Base-by-base conservation (phyloP, 2,329 filamentous ascomycete species). In the Cladosporium halotolerans region DNA sequence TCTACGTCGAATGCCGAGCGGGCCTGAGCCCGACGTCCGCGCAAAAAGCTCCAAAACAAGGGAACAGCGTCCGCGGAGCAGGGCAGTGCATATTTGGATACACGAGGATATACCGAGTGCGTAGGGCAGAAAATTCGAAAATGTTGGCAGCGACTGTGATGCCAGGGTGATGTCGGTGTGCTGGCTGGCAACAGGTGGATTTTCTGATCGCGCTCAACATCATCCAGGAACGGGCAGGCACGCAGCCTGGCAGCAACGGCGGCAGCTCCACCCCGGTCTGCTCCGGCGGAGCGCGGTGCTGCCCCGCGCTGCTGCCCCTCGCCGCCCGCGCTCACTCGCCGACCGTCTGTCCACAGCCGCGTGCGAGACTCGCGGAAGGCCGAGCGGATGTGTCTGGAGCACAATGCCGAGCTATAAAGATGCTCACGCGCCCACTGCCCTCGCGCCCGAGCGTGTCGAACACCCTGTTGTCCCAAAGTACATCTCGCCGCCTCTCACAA, bases 321-420 rank as follows among this genome's bases (percentile, higher is more conserved):
- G 13, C 16, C 36, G 36, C 36, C 16, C 36, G 36, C 16, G 13
- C 36, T 14, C 36, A 39, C 8, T 39, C 36, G 36, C 36, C 36
- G 36, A 39, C 36, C 36, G 16, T 39, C n/a, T 14, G 36, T 14
- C 8, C 2, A 8, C n/a, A 14, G 36, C 23, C 23, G 23, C 23
- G 23, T 28, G 23, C 7, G 3, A 28, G 23, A 28, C 3, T 28
- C 23, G 23, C 23, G 23, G 5, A 14, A n/a, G 40, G 48, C 40
- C 48, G 48, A 51, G 39, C 47, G 48, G 38, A 16, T 33, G 7
- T 44, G 40, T 36, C 40, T 32, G 32, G 48, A 51, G 48, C 48
- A 14, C 36, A 9, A 39, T n/a, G 36, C 16, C 8, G 16, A 14
- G 36, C 16, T 51, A 51, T 51, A 51, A 51, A 42, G 31, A 38